phyloP scores from a whole-genome alignment of 441 rosid species.

The Pelargonium fulgidum region DNA sequence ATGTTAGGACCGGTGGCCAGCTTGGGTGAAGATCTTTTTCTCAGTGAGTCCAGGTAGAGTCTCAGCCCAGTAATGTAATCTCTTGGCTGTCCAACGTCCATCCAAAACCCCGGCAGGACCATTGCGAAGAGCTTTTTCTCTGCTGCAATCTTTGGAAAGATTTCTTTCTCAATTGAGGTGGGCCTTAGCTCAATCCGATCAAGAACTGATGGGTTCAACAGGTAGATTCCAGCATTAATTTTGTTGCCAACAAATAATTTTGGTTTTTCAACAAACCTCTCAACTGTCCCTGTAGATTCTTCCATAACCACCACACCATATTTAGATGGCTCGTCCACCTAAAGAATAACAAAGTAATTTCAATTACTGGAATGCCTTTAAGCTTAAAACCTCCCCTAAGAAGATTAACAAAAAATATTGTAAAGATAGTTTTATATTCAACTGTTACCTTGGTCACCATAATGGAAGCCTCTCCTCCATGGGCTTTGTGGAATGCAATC shows the following conservation, averaged over 20 bases:
- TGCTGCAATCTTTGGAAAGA: conserved; percentile 84
- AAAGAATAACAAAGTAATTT: neutral
- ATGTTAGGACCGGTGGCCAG: conserved; percentile 26
- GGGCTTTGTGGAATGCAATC: conserved; percentile 77
- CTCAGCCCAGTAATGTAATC: conserved; percentile 86
- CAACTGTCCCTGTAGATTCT: conserved; percentile 69
- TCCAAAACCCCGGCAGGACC: conserved; percentile 98
- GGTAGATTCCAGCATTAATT: conserved; percentile 90
- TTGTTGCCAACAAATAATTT: conserved; percentile 87
- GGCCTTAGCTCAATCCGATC: conserved; percentile 81
- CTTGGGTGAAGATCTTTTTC: conserved; percentile 52
- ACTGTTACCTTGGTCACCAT: conserved; percentile 92
- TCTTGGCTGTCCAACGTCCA: conserved; percentile 96
- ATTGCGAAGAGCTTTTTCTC: conserved; percentile 67
- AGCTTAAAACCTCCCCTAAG: too few species aligned
- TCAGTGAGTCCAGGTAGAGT: conserved; percentile 75
- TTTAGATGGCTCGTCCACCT: conserved; percentile 98
- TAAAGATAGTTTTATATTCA: too few species aligned
- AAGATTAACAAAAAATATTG: too few species aligned
- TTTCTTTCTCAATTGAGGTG: conserved; percentile 93
- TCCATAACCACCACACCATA: conserved; percentile 95
- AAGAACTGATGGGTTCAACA: conserved; percentile 77
- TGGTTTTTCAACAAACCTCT: conserved; percentile 86
- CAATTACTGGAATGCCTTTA: too few species aligned
- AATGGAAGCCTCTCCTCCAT: conserved; percentile 96